A percentile compares a stretch with the other conserved stretches of the same genome.
These are phyloP conservation scores for Phaeoacremonium minimum DNA, from an alignment of 2,329 filamentous ascomycete species.

Conservation along the genomic window DNA sequence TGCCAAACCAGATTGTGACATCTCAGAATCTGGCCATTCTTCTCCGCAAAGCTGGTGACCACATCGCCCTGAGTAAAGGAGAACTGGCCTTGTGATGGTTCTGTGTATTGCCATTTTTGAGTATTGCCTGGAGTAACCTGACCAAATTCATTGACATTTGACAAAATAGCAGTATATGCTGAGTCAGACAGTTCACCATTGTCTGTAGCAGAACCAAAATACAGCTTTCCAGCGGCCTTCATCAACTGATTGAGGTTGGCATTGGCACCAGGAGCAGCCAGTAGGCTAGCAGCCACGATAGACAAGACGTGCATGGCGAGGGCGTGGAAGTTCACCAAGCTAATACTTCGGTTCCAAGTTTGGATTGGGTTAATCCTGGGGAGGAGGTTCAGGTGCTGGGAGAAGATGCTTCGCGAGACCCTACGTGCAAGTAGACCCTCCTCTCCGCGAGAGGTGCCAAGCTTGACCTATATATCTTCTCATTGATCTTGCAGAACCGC, in stretches of 20 bases:
- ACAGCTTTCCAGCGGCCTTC: conserved; percentile 22
- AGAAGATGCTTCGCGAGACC: too few species aligned
- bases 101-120: conserved; percentile 60
- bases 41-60: conserved; percentile 40
- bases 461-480: too few species aligned
- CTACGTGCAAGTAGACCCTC: too few species aligned
- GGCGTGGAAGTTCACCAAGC: too few species aligned
- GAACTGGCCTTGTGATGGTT: conserved; percentile 53
- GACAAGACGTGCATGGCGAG: conserved; percentile 1
- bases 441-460: too few species aligned
- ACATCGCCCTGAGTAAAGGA: conserved; percentile 53
- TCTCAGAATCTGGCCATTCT: conserved; percentile 47
- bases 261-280: conserved; percentile 2
- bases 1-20: conserved; percentile 60
- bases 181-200: conserved; percentile 50
- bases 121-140: conserved; percentile 61
- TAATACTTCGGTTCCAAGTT: too few species aligned
- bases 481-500: too few species aligned
- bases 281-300: not conserved
- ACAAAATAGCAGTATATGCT: conserved; percentile 50
- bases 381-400: too few species aligned
- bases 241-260: conserved; percentile 11
- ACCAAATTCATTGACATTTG: conserved; percentile 55
- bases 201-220: conserved; percentile 64
- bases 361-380: too few species aligned